Percentiles rank a stretch among this genome's conserved stretches.
Conservation (phyloP, 2,329 filamentous ascomycete genomes). For the Phialemonium atrogriseum region DNA sequence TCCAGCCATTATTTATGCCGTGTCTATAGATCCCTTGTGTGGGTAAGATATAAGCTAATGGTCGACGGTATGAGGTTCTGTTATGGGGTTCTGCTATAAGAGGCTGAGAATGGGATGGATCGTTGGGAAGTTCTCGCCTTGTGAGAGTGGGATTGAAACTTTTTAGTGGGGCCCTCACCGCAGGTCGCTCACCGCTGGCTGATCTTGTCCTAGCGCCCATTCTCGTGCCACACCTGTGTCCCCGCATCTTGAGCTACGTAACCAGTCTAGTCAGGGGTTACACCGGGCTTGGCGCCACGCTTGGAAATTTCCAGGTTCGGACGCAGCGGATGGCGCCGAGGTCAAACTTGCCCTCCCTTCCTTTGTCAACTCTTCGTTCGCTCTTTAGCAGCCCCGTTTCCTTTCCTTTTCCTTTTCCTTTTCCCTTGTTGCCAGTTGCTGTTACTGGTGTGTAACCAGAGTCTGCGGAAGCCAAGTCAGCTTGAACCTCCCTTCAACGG, state of each 20-base stretch:
- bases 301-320: too few relatives aligned
- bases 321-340: background rate
- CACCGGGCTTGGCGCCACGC: too few relatives aligned
- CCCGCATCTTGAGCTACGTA: too few relatives aligned
- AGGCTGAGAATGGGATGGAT: background rate
- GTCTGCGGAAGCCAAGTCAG: background rate
- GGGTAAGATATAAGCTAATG: background rate
- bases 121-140: background rate
- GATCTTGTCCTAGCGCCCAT: too few relatives aligned
- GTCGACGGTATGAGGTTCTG: background rate
- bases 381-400: too few relatives aligned
- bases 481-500: slow-evolving; percentile 2
- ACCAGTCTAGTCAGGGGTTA: too few relatives aligned
- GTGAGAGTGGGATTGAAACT: slow-evolving; percentile 13
- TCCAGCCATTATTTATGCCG: slow-evolving; percentile 54
- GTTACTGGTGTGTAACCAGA: background rate
- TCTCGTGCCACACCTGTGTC: too few relatives aligned
- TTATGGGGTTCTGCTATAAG: background rate
- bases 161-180: slow-evolving; percentile 16
- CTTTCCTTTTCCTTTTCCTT: slow-evolving; percentile 4
- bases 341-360: background rate
- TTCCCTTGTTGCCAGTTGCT: slow-evolving; percentile 4
- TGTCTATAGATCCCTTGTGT: too few relatives aligned
- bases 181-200: slow-evolving; percentile 6
- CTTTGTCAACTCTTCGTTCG: too few relatives aligned